Percentiles rank a stretch among this genome's conserved stretches.
These are phyloP conservation scores for Microdochium trichocladiopsis DNA, from an alignment of 2,329 filamentous ascomycete genomes.

Conservation along the genomic window DNA sequence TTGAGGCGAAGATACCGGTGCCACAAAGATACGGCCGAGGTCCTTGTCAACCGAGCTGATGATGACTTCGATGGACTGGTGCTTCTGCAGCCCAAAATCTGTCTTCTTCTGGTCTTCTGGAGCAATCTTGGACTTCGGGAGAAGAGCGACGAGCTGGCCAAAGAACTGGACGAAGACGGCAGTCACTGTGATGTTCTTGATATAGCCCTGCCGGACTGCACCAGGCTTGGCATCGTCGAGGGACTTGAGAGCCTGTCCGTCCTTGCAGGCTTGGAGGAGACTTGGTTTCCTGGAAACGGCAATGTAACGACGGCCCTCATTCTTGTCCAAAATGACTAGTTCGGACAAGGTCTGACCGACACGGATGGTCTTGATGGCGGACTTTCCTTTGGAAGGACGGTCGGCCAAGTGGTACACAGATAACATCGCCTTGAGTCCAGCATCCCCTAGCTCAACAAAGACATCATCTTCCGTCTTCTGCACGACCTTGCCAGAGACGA, in stretches of 20 bases:
- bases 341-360: constrained; percentile 78
- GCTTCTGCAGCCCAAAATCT: constrained; percentile 72
- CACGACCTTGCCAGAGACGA: constrained; percentile 74
- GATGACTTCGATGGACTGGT: constrained; percentile 67
- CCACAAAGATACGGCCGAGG: constrained; percentile 59
- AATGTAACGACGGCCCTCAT: constrained; percentile 68
- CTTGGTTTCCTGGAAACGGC: constrained; percentile 77
- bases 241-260: constrained; percentile 61
- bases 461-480: constrained; percentile 73
- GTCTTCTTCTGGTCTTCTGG: constrained; percentile 60
- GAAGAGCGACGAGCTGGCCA: constrained; percentile 66
- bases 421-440: constrained; percentile 70
- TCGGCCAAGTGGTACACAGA: constrained; percentile 77
- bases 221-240: constrained; percentile 69
- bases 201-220: constrained; percentile 65
- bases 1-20: constrained; percentile 23
- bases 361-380: constrained; percentile 71
- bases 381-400: constrained; percentile 66
- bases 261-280: constrained; percentile 67
- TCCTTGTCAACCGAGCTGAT: constrained; percentile 67
- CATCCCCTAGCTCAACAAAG: constrained; percentile 67
- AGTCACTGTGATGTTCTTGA: constrained; percentile 75
- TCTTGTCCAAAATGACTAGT: constrained; percentile 81
- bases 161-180: constrained; percentile 87
- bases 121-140: constrained; percentile 73